These are phyloP conservation scores for Pythium aristosporum DNA, from an alignment of 352 stramenopile species.

Conservation along the genomic window DNA sequence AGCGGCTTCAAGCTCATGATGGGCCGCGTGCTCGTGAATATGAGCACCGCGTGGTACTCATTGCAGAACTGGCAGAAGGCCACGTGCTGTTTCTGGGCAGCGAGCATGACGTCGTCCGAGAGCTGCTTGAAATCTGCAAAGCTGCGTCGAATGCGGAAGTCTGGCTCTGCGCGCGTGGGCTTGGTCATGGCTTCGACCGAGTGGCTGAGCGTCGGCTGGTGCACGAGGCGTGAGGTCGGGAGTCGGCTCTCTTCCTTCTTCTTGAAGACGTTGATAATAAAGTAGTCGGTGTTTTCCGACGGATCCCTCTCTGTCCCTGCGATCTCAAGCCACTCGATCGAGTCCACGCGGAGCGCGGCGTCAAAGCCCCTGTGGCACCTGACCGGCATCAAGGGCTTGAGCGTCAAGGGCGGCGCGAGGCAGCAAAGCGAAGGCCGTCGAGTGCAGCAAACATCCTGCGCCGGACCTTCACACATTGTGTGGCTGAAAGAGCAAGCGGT, in stretches of 20 bases:
- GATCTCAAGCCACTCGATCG: slow-evolving; percentile 17
- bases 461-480: not conserved
- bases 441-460: not conserved
- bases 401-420: not conserved
- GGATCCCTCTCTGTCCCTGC: not conserved
- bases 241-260: slow-evolving; percentile 10
- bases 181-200: slow-evolving; percentile 3
- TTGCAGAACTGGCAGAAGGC: slow-evolving; percentile 17
- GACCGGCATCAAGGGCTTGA: slow-evolving; percentile 7
- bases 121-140: slow-evolving; percentile 16
- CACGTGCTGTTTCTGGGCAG: slow-evolving; percentile 1
- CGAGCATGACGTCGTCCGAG: not conserved
- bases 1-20: slow-evolving; percentile 5
- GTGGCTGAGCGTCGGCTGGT: slow-evolving; percentile 1
- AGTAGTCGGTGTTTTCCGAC: slow-evolving; percentile 7
- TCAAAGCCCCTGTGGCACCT: slow-evolving; percentile 8
- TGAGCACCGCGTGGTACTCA: not conserved
- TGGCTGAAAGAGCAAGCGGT: not conserved
- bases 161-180: slow-evolving; percentile 1
- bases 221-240: not conserved
- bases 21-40: slow-evolving; percentile 8
- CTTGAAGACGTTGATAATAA: slow-evolving; percentile 14
- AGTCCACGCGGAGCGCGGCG: slow-evolving; percentile 1
- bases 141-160: not conserved
- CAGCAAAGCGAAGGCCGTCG: not conserved